Percentiles rank a stretch among this genome's conserved stretches.
Evolutionary conservation across 2,329 filamentous ascomycete species (phyloP).

Genomic region (Neodidymelliopsis sp.): DNA sequence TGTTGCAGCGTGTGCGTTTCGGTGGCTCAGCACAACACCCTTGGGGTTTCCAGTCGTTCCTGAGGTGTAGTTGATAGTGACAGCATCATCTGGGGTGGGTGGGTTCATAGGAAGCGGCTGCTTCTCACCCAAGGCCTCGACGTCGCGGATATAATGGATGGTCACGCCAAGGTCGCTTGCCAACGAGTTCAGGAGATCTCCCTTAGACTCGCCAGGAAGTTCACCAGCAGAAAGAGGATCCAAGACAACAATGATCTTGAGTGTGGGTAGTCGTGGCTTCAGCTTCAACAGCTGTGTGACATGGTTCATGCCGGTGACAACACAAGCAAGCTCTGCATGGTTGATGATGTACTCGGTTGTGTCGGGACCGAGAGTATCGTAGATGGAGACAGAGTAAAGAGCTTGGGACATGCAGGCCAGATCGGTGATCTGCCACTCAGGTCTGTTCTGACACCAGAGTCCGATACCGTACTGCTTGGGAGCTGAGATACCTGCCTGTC

Average conservation of each 20-base stretch:
- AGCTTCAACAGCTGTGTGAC: conserved; percentile 83
- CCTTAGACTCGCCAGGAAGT: conserved; percentile 77
- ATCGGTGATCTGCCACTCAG: conserved; percentile 89
- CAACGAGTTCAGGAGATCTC: conserved; percentile 76
- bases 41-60: conserved; percentile 85
- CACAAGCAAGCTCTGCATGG: conserved; percentile 77
- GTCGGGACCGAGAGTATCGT: conserved; percentile 92
- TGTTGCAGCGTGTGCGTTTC: conserved; percentile 78
- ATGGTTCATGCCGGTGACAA: conserved; percentile 81
- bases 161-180: conserved; percentile 76
- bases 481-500: conserved; percentile 70
- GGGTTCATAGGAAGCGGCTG: conserved; percentile 74
- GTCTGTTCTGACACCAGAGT: conserved; percentile 85
- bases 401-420: conserved; percentile 86
- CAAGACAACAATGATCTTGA: conserved; percentile 89
- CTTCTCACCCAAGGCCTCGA: conserved; percentile 80
- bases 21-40: conserved; percentile 83
- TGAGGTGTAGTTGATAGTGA: conserved; percentile 92
- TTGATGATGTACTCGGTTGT: conserved; percentile 96
- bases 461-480: conserved; percentile 73
- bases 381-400: conserved; percentile 89
- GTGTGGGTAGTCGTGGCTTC: conserved; percentile 73
- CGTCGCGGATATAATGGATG: conserved; percentile 79
- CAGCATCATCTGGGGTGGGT: conserved; percentile 75
- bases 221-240: conserved; percentile 86